Evolutionary conservation across 768 basidiomycete species (phyloP).

Genomic region (Suillus paluster): DNA sequence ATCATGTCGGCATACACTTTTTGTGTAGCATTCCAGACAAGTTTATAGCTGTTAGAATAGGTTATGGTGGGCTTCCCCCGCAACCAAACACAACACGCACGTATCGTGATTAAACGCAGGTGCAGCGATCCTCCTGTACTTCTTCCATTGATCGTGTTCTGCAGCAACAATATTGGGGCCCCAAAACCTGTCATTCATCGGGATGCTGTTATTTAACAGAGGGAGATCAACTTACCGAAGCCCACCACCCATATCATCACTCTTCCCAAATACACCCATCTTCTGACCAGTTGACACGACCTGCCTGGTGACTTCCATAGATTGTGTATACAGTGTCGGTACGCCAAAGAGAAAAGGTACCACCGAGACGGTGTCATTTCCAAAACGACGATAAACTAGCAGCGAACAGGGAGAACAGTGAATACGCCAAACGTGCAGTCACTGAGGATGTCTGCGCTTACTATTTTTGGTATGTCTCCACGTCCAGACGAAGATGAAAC

Average conservation of each 20-base stretch:
- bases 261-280: conserved; percentile 23
- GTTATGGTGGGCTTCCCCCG: neutral
- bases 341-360: conserved; percentile 22
- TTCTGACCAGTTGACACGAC: conserved; percentile 22
- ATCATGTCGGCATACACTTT: conserved; percentile 26
- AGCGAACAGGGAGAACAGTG: neutral
- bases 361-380: conserved; percentile 25
- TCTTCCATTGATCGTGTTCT: conserved; percentile 23
- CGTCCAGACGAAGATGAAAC: conserved; percentile 24
- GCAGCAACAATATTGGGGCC: conserved; percentile 20
- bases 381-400: conserved; percentile 24
- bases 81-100: conserved; percentile 15
- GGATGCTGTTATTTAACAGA: neutral
- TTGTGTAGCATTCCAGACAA: conserved; percentile 24
- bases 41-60: conserved; percentile 19
- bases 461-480: conserved; percentile 27
- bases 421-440: neutral
- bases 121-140: conserved; percentile 21
- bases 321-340: conserved; percentile 26
- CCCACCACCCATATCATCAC: conserved; percentile 12
- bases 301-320: conserved; percentile 24
- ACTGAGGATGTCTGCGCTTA: neutral
- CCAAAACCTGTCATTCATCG: conserved; percentile 16
- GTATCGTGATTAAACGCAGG: conserved; percentile 29
- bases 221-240: conserved; percentile 22